Evolutionary conservation across 768 basidiomycete species (phyloP).

Genomic region (Boletus rufocinnamomeus): DNA sequence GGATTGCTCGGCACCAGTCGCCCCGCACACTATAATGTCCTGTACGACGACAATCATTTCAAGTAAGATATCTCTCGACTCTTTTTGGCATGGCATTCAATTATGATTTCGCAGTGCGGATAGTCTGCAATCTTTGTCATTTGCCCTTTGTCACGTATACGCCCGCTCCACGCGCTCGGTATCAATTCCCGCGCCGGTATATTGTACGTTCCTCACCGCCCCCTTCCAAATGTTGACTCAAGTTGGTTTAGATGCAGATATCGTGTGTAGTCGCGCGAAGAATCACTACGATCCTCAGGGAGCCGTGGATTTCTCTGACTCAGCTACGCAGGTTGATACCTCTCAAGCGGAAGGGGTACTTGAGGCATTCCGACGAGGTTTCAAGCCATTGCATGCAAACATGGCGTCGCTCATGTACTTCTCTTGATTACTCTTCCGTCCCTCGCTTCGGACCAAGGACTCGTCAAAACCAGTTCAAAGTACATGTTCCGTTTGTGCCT

Average conservation of each 20-base stretch:
- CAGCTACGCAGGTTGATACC: constrained; percentile 49
- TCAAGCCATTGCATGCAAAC: constrained; percentile 55
- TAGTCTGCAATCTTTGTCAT: constrained; percentile 68
- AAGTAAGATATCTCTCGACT: constrained; percentile 37
- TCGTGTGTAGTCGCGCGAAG: constrained; percentile 74
- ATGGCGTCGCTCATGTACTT: constrained; percentile 63
- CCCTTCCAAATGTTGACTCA: not conserved
- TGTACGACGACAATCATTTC: constrained; percentile 58
- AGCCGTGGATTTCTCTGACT: constrained; percentile 60
- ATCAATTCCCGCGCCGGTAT: constrained; percentile 81
- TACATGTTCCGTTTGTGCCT: not conserved
- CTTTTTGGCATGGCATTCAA: constrained; percentile 7
- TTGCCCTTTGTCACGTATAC: constrained; percentile 79
- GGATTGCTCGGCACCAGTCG: constrained; percentile 77
- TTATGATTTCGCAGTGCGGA: constrained; percentile 48
- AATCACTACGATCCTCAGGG: constrained; percentile 74
- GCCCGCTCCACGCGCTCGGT: constrained; percentile 79
- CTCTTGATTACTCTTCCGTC: constrained; percentile 32
- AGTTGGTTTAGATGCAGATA: constrained; percentile 62
- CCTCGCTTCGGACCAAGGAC: not conserved
- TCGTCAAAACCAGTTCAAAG: not conserved
- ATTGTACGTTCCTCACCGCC: constrained; percentile 50
- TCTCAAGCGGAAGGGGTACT: constrained; percentile 43
- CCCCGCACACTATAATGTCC: constrained; percentile 55
- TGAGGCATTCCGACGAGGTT: constrained; percentile 51